phyloP scores from a whole-genome alignment of 805 yeast genomes.

The Candida ponderosae region DNA sequence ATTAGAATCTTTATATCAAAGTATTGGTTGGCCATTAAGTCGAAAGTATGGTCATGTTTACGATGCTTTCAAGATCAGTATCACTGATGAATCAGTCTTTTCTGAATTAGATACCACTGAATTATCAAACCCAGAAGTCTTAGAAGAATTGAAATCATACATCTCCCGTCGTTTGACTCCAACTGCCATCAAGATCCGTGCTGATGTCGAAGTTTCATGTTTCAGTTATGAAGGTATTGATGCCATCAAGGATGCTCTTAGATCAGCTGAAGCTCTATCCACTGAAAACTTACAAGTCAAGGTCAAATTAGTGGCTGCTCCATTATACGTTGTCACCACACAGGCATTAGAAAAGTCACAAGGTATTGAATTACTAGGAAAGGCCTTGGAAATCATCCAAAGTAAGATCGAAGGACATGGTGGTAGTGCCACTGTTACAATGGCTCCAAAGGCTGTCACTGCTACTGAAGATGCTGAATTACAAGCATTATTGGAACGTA shows the following conservation, averaged over 20 bases:
- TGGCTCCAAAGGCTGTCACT: slow-evolving; percentile 99
- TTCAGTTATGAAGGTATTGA: slow-evolving; percentile 96
- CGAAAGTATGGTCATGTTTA: slow-evolving; percentile 94
- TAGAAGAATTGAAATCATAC: slow-evolving; percentile 79
- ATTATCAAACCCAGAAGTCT: slow-evolving; percentile 42
- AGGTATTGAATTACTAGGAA: slow-evolving; percentile 73
- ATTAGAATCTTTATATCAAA: slow-evolving; percentile 76
- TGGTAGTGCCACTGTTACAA: slow-evolving; percentile 85
- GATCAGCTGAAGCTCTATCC: slow-evolving; percentile 77
- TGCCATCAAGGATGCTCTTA: slow-evolving; percentile 86
- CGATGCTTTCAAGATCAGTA: slow-evolving; percentile 94
- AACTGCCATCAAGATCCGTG: slow-evolving; percentile 94
- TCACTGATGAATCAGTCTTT: slow-evolving; percentile 81
- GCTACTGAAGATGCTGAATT: slow-evolving; percentile 98
- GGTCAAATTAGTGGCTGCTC: slow-evolving; percentile 96
- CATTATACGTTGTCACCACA: slow-evolving; percentile 87
- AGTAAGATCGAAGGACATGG: slow-evolving; percentile 64
- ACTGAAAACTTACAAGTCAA: slow-evolving; percentile 84
- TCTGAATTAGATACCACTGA: slow-evolving; percentile 65
- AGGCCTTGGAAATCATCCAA: slow-evolving; percentile 72
- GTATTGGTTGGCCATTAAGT: slow-evolving; percentile 96
- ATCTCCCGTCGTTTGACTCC: slow-evolving; percentile 94
- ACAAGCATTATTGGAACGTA: slow-evolving; percentile 89
- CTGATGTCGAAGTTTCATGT: slow-evolving; percentile 97
- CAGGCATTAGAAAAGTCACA: slow-evolving; percentile 86